A percentile compares a stretch with the other conserved stretches of the same genome.
These are phyloP conservation scores for Melampsora larici-populina DNA, from an alignment of 1,284 basidiomycete genomes.

Conservation along the genomic window DNA sequence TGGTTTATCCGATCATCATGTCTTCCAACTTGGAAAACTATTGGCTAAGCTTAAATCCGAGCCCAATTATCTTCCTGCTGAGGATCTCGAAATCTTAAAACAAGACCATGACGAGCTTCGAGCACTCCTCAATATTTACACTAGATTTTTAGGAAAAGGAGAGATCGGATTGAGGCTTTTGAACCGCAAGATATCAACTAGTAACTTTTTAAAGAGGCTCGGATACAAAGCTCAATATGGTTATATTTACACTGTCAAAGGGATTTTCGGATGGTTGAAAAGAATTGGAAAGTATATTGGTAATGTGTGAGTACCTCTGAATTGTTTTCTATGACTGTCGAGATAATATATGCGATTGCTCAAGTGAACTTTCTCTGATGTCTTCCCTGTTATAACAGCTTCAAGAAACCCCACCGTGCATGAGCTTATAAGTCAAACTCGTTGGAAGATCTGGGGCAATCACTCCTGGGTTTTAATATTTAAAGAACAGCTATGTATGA, in stretches of 20 bases:
- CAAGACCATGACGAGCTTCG: neutral
- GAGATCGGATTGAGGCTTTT: neutral
- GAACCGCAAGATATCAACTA: neutral
- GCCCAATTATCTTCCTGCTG: neutral
- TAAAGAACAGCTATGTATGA: too few relatives aligned
- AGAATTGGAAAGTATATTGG: neutral
- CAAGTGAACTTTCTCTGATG: too few relatives aligned
- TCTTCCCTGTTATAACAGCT: too few relatives aligned
- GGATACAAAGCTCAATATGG: neutral
- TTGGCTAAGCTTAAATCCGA: neutral
- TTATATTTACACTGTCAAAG: neutral
- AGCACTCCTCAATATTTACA: neutral
- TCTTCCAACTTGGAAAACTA: neutral
- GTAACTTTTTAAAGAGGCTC: neutral
- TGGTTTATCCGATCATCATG: neutral
- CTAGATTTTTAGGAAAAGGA: neutral
- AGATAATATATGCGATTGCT: too few relatives aligned
- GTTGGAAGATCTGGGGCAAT: too few relatives aligned
- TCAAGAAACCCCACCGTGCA: too few relatives aligned
- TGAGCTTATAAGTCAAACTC: too few relatives aligned
- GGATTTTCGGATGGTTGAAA: neutral
- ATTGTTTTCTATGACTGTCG: too few relatives aligned
- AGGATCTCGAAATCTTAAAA: neutral
- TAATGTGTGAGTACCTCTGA: too few relatives aligned
- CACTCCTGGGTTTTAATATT: too few relatives aligned